Evolutionary conservation across 176 grass and related monocot species (phyloP).

Genomic region (Typha latifolia): DNA sequence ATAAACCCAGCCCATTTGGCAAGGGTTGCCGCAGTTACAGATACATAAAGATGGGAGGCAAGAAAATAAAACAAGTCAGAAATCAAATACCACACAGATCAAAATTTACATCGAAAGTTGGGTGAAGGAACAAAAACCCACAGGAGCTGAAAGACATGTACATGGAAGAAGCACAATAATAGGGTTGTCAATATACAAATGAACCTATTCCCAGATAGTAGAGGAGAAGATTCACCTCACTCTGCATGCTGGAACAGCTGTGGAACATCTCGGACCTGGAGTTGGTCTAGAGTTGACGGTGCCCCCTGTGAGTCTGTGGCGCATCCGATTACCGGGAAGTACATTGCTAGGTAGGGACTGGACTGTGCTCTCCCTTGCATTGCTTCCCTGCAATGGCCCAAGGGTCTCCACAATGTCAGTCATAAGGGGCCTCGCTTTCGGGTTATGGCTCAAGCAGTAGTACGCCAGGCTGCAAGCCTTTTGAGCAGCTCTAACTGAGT

Average conservation of each 20-base stretch:
- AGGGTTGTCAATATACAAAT: slow-evolving; percentile 40
- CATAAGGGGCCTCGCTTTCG: slow-evolving; percentile 94
- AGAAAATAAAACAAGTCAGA: too few relatives aligned
- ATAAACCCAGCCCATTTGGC: too few relatives aligned
- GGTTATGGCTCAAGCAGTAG: slow-evolving; percentile 95
- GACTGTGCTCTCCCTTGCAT: slow-evolving; percentile 15
- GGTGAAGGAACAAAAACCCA: too few relatives aligned
- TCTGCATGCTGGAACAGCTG: slow-evolving; percentile 62
- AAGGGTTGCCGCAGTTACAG: too few relatives aligned
- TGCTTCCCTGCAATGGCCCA: slow-evolving; percentile 56
- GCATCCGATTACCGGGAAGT: slow-evolving; percentile 43
- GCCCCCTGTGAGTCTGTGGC: slow-evolving; percentile 38
- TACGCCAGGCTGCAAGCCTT: slow-evolving; percentile 91
- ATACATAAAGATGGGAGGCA: too few relatives aligned
- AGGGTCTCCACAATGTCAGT: slow-evolving; percentile 89
- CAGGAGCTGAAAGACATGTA: too few relatives aligned
- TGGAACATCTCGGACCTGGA: slow-evolving; percentile 51
- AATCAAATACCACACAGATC: too few relatives aligned
- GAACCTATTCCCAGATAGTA: slow-evolving; percentile 31
- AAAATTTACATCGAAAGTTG: too few relatives aligned
- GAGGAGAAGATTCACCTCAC: slow-evolving; percentile 47
- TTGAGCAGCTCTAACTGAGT: slow-evolving; percentile 65
- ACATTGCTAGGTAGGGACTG: slow-evolving; percentile 19
- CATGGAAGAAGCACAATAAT: too few relatives aligned
- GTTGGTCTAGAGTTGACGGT: slow-evolving; percentile 54